Base-by-base conservation (phyloP, 1,139 yeast species). In the Pichia sp. region DNA sequence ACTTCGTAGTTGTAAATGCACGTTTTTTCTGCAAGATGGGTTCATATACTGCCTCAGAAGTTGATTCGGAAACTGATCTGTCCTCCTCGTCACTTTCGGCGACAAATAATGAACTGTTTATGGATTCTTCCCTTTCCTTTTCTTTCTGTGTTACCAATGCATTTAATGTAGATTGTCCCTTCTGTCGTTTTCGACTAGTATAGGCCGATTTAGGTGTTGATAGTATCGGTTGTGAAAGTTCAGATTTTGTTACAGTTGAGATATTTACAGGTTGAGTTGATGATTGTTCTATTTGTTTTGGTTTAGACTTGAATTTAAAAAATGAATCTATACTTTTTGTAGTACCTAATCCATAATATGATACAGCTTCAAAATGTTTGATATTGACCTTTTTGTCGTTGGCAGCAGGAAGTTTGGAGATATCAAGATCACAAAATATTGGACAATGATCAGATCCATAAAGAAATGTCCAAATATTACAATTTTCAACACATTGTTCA, bases 361-460 rank as follows among this genome's bases (percentile, higher is more conserved):
- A 54, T 42, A 66, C 71, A 0, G 88, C 84, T 53, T 82, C 91
- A 50, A 82, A 72, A 35, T 59, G 15, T 76, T 45, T 49, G 2
- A 35, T 33, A n/a, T 32, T 39, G 19, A 37, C 36, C n/a, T 31
- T 37, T 2, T 13, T 4, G 7, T 15, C 7, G 8, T 15, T 5
- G 15, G 11, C n/a, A 14, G 6, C 18, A 2, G 22, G 28, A 9
- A 37, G 18, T 5, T 34, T 22, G 7, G 30, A 18, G 8, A 40
- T 48, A 26, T 65, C 65, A 39, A 86, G 59, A 57, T 88, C 96
- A 1, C 89, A 73, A 55, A 62, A 87, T 0, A 87, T 77, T 0
- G 98, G 98, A 60, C 97, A 91, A 61, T 91, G 98, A 59, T 91
- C 98, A 0, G 96, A 87, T 0, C 97, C 98, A 59, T 74, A 65